Conservation (phyloP, 164 flowering plant species). For the Vitis riparia region DNA sequence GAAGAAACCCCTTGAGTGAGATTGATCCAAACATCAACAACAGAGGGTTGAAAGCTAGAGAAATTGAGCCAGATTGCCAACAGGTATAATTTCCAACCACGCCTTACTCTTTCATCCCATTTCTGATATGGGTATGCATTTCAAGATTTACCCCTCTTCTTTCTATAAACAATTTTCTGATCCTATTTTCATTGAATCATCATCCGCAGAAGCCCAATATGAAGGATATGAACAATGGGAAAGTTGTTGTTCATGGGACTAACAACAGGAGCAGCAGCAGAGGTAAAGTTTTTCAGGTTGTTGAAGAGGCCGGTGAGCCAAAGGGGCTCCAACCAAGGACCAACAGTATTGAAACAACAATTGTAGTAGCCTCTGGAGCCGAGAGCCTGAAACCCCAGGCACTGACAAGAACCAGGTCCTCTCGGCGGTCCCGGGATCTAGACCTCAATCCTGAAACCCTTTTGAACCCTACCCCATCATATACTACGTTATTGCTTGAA, state of each 20-base stretch:
- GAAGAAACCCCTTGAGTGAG: slow-evolving; percentile 80
- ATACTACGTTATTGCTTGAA: slow-evolving; percentile 58
- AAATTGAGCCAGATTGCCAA: slow-evolving; percentile 3
- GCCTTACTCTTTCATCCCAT: no score
- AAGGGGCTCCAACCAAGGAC: slow-evolving; percentile 14
- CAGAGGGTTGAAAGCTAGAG: slow-evolving; percentile 1
- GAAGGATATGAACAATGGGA: slow-evolving; percentile 16
- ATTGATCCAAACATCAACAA: slow-evolving; percentile 38
- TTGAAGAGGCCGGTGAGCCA: slow-evolving; percentile 16
- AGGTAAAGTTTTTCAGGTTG: background rate
- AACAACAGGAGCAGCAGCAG: slow-evolving; percentile 16
- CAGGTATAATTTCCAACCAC: no score
- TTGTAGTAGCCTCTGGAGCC: slow-evolving; percentile 11
- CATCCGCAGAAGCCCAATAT: slow-evolving; percentile 33
- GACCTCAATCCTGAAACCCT: slow-evolving; percentile 44
- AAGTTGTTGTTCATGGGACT: slow-evolving; percentile 12
- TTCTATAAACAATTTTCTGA: background rate
- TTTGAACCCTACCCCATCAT: slow-evolving; percentile 46
- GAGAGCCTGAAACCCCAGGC: slow-evolving; percentile 46
- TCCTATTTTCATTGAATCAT: slow-evolving; percentile 5
- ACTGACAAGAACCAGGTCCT: slow-evolving; percentile 32
- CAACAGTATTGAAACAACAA: slow-evolving; percentile 10
- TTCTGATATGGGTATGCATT: no score
- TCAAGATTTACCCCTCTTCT: no score
- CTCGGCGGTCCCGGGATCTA: slow-evolving; percentile 33